Evolutionary conservation across 352 stramenopile genomes (phyloP).

Genomic region (Phytophthora cryptogea): DNA sequence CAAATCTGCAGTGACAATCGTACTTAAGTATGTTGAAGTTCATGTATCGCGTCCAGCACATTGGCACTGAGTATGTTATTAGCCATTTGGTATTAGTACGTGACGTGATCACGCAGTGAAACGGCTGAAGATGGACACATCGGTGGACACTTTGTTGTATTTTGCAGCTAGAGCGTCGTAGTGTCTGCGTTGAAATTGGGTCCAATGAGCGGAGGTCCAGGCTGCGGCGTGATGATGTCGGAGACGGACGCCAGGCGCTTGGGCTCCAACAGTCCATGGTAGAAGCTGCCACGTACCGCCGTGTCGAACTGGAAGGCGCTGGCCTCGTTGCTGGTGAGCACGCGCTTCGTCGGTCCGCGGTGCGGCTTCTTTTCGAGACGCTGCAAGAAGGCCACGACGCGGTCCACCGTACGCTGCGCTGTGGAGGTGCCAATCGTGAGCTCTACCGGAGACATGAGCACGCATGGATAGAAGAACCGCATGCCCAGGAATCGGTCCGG

Average conservation of each 20-base stretch:
- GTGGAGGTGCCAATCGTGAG: slow-evolving; percentile 50
- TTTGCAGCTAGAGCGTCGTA: slow-evolving; percentile 36
- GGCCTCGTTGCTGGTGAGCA: slow-evolving; percentile 58
- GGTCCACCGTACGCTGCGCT: slow-evolving; percentile 41
- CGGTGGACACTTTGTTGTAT: no score
- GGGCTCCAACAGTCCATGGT: slow-evolving; percentile 62
- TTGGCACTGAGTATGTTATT: no score
- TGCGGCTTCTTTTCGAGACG: slow-evolving; percentile 65
- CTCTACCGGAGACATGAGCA: slow-evolving; percentile 69
- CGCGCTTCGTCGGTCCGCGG: slow-evolving; percentile 60
- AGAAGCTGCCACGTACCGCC: slow-evolving; percentile 58
- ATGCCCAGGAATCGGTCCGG: slow-evolving; percentile 64
- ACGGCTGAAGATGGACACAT: no score
- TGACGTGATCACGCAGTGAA: no score
- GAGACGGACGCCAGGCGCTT: slow-evolving; percentile 39
- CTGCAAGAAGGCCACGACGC: slow-evolving; percentile 51
- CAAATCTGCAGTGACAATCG: no score
- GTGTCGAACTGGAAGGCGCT: slow-evolving; percentile 72
- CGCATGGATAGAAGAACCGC: slow-evolving; percentile 75
- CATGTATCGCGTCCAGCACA: no score
- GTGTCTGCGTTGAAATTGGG: slow-evolving; percentile 34
- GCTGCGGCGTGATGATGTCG: slow-evolving; percentile 49
- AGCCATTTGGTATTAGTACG: no score
- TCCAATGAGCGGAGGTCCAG: slow-evolving; percentile 44
- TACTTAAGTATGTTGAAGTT: no score